Conservation (phyloP, 1,139 yeast species). For the Suhomyces chickasaworum region DNA sequence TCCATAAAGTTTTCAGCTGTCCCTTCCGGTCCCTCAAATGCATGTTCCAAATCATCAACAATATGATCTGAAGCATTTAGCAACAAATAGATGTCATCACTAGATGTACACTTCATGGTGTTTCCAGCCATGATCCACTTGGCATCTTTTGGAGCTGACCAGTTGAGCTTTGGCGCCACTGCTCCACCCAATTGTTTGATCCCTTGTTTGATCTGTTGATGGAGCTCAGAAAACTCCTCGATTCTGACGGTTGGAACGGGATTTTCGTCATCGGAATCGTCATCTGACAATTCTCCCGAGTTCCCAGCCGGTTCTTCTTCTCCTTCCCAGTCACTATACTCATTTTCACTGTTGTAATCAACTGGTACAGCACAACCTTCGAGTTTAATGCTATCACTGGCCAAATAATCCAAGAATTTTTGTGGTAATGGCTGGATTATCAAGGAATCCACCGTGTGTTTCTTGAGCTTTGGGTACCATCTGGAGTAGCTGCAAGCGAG, state of each 20-base stretch:
- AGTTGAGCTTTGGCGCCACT: constrained; percentile 86
- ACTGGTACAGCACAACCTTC: constrained; percentile 49
- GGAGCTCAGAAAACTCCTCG: constrained; percentile 58
- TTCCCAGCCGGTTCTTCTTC: constrained; percentile 3
- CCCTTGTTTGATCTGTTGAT: constrained; percentile 46
- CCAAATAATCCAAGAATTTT: constrained; percentile 67
- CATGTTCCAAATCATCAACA: constrained; percentile 76
- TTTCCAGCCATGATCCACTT: constrained; percentile 86
- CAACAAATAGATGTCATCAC: constrained; percentile 75
- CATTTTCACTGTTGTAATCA: constrained; percentile 55
- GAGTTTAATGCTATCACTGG: constrained; percentile 73
- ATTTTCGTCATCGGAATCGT: constrained; percentile 21
- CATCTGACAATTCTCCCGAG: constrained; percentile 16
- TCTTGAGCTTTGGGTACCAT: constrained; percentile 66
- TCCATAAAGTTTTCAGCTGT: neutral
- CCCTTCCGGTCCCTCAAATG: constrained; percentile 37
- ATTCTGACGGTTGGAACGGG: constrained; percentile 54
- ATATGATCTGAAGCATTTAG: constrained; percentile 87
- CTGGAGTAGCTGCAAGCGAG: constrained; percentile 67
- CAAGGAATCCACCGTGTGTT: constrained; percentile 52
- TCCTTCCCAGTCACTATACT: constrained; percentile 72
- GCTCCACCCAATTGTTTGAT: constrained; percentile 51
- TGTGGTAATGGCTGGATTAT: constrained; percentile 68
- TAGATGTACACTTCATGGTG: constrained; percentile 66
- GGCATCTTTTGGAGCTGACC: constrained; percentile 97